Conservation (phyloP, 2,329 filamentous ascomycete species). For the Tricladium varicosporioides region DNA sequence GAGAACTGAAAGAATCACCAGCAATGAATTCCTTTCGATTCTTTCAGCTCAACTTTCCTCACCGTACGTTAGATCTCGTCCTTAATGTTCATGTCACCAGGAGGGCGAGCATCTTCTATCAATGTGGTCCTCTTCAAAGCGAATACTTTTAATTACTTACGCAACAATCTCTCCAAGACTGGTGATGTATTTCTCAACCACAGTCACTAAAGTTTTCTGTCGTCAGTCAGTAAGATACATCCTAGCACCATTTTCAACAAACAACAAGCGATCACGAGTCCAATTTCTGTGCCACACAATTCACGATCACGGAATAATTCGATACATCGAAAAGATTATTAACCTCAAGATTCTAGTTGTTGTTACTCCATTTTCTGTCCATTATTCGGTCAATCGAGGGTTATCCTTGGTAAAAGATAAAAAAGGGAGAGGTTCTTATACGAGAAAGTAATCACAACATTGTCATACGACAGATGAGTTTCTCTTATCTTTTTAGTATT, state of each 20-base stretch:
- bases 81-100: conserved; percentile 59
- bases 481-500: too few relatives aligned
- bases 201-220: conserved; percentile 27
- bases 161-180: conserved; percentile 38
- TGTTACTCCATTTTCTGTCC: conserved; percentile 8
- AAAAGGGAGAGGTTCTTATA: too few relatives aligned
- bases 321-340: conserved; percentile 28
- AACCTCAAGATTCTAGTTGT: conserved; percentile 16
- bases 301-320: conserved; percentile 18
- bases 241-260: conserved; percentile 30
- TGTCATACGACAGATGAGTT: too few relatives aligned
- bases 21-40: conserved; percentile 55
- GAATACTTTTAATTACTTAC: conserved; percentile 21
- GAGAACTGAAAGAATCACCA: conserved; percentile 59
- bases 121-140: too few relatives aligned
- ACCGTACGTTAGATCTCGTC: conserved; percentile 53
- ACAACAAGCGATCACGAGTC: conserved; percentile 31
- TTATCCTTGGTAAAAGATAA: too few relatives aligned
- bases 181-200: conserved; percentile 47
- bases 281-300: conserved; percentile 27
- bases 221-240: conserved; percentile 31
- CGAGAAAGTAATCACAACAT: too few relatives aligned
- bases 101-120: conserved; percentile 28
- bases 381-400: conserved; percentile 12
- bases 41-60: conserved; percentile 49